phyloP scores from a whole-genome alignment of 768 basidiomycete genomes.

The Pulveroboletus sp. region DNA sequence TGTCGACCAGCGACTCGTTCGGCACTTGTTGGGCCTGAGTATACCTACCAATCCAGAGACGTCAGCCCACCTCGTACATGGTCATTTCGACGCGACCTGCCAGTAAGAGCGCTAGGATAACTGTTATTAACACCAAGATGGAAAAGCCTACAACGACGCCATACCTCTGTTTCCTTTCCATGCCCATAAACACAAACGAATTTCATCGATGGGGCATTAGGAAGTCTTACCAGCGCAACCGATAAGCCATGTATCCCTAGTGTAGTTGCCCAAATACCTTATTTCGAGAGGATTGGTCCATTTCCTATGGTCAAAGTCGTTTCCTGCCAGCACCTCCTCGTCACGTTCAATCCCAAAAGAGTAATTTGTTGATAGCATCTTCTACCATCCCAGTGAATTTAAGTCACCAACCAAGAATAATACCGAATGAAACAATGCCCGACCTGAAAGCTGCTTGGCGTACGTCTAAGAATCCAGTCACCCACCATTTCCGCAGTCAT shows the following conservation, averaged over 20 bases:
- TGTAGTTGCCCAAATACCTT: constrained; percentile 37
- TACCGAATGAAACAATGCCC: constrained; percentile 10
- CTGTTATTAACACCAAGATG: background rate
- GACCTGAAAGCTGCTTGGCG: constrained; percentile 78
- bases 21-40: constrained; percentile 63
- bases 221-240: constrained; percentile 47
- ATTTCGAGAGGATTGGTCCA: constrained; percentile 92
- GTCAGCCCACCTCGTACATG: background rate
- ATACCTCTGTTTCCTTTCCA: constrained; percentile 91
- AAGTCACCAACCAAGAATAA: background rate
- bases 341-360: constrained; percentile 85
- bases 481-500: constrained; percentile 76
- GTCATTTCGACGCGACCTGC: constrained; percentile 34
- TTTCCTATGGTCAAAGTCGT: constrained; percentile 71
- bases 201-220: constrained; percentile 86
- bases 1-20: constrained; percentile 52
- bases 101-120: constrained; percentile 73
- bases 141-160: constrained; percentile 15
- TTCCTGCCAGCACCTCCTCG: constrained; percentile 54
- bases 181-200: constrained; percentile 92
- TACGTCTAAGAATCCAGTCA: constrained; percentile 77
- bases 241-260: background rate
- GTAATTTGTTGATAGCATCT: constrained; percentile 82
- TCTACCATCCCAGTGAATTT: constrained; percentile 28
- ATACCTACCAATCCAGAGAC: constrained; percentile 46